Base-by-base conservation (phyloP, 441 rosid genomes). In the Capsella rubella region DNA sequence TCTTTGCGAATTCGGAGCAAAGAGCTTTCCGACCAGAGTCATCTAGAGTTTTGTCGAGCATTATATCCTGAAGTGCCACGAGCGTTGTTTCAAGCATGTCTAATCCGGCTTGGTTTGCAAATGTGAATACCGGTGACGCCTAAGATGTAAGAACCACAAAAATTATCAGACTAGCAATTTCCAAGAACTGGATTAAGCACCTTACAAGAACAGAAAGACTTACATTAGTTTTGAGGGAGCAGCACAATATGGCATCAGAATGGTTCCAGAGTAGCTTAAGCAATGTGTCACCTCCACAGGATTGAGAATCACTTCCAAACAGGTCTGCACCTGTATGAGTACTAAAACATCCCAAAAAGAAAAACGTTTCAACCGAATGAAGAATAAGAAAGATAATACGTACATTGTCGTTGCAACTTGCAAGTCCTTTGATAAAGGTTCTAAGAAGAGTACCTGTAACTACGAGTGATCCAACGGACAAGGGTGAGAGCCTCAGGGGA, bases 21-120 rank as follows among this genome's bases (percentile, higher is more conserved):
- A 93, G 90, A 67, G 82, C 65, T 84, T 90, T 93, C 43, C 90
- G 83, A 32, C 97, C 97, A 49, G 87, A 82, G 76, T 90, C 98
- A 28, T 90, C 91, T 0, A 93, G 92, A 32, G 89, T 89, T 83
- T 91, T 93, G 85, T 93, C 98, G 6, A 93, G 87, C 95, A 89
- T 90, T 49, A 93, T 90, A 77, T 91, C 98, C 74, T 93, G 98
- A 77, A 91, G 97, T 43, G 96, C 91, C 43, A 93, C 90, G 2
- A 93, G 88, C 8, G 98, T 91, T 7, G 98, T 93, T 84, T 93
- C 98, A 9, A 93, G 95, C 97, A 93, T 93, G 87, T 91, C 95
- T 4, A 93, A 87, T 55, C 98, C 98, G 21, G 96, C 91, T 83
- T 91, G 97, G 86, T 93, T 93, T 15, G 97, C 91, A 8, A 93